These are phyloP conservation scores for Chrysoporthe cubensis DNA, from an alignment of 2,329 filamentous ascomycete genomes.

Conservation along the genomic window DNA sequence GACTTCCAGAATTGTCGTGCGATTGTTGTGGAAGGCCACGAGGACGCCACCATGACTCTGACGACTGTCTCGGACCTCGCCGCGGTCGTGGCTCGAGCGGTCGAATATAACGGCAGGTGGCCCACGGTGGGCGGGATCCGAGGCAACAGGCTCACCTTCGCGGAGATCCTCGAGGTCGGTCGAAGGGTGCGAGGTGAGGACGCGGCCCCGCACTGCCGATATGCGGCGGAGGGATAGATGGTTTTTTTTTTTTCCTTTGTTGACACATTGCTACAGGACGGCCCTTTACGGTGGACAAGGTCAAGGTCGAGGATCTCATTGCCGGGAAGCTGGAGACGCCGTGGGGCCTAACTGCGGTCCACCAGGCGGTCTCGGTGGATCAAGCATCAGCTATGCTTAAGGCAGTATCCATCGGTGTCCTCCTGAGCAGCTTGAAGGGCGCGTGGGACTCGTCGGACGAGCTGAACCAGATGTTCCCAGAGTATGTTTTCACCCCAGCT, in stretches of 20 bases:
- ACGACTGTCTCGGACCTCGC: conserved; percentile 51
- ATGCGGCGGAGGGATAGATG: conserved; percentile 19
- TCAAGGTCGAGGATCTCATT: conserved; percentile 52
- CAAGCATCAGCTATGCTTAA: conserved; percentile 40
- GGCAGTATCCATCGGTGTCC: conserved; percentile 45
- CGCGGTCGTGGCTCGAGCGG: conserved; percentile 41
- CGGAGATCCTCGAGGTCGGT: conserved; percentile 45
- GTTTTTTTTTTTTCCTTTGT: not conserved
- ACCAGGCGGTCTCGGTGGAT: conserved; percentile 41
- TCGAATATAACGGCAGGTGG: conserved; percentile 51
- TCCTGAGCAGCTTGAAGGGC: conserved; percentile 46
- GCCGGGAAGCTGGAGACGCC: conserved; percentile 44
- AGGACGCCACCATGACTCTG: conserved; percentile 47
- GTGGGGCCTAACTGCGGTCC: conserved; percentile 44
- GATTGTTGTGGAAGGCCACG: conserved; percentile 46
- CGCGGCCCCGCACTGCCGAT: too few species aligned
- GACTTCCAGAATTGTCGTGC: conserved; percentile 48
- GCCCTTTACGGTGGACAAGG: conserved; percentile 47
- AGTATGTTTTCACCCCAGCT: conserved; percentile 44
- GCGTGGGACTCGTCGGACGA: conserved; percentile 48
- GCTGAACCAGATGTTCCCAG: conserved; percentile 49
- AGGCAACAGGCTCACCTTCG: conserved; percentile 41
- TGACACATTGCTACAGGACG: conserved; percentile 32
- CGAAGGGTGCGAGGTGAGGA: conserved; percentile 29
- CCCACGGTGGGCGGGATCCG: conserved; percentile 46